Evolutionary conservation across 1,284 basidiomycete species (phyloP).

Genomic region (Malassezia obtusa): DNA sequence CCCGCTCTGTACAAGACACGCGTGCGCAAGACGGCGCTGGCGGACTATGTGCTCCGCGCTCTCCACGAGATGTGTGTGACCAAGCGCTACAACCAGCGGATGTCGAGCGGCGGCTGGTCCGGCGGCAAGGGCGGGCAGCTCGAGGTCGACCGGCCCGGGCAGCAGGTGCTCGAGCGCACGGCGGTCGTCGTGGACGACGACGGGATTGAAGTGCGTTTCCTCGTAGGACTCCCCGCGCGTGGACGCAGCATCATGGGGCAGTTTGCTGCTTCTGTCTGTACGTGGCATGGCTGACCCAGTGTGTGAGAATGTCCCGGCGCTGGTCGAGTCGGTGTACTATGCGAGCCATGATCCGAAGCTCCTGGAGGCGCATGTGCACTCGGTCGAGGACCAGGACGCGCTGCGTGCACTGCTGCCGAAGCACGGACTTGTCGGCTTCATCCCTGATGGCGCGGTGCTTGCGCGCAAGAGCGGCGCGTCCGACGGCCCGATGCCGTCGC

Average conservation of each 20-base stretch:
- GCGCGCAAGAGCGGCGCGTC: constrained; percentile 13
- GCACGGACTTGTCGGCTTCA: constrained; percentile 16
- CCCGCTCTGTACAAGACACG: not conserved
- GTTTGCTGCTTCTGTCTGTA: constrained; percentile 6
- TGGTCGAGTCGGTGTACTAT: constrained; percentile 3
- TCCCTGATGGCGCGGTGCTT: constrained; percentile 13
- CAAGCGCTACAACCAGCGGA: constrained; percentile 2
- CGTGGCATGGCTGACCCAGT: not conserved
- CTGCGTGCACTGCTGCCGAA: constrained; percentile 1
- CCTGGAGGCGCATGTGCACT: constrained; percentile 4
- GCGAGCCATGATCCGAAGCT: not conserved
- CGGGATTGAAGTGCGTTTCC: constrained; percentile 15
- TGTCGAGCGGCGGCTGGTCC: constrained; percentile 5
- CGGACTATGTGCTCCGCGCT: constrained; percentile 12
- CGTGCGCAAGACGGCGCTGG: constrained; percentile 6
- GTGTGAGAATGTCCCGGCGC: constrained; percentile 9
- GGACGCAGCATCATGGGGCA: constrained; percentile 16
- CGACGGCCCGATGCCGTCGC: constrained; percentile 1
- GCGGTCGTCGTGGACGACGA: constrained; percentile 10
- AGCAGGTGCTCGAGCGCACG: constrained; percentile 18
- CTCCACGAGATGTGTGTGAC: not conserved
- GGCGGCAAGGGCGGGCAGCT: constrained; percentile 18
- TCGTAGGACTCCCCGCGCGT: constrained; percentile 16
- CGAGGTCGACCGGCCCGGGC: constrained; percentile 13
- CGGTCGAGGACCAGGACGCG: constrained; percentile 14